A percentile compares a stretch with the other conserved stretches of the same genome.
phyloP scores from a whole-genome alignment of 1,139 yeast species.

The Kodamaea anthophila region DNA sequence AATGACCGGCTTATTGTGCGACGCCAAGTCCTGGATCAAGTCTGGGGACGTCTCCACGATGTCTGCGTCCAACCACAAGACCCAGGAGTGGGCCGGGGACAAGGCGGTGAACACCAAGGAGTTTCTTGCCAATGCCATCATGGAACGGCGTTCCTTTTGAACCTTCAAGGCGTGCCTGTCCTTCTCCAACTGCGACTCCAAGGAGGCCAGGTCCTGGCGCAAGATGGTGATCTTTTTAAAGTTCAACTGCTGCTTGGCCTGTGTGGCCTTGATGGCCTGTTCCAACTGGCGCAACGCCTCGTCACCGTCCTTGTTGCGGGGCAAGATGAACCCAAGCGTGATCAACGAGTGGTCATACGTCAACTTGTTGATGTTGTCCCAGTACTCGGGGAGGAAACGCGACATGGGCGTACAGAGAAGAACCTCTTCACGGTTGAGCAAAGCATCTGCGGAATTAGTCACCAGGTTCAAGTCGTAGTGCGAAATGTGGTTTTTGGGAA shows the following conservation, averaged over 20 bases:
- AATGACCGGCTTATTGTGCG: constrained; percentile 78
- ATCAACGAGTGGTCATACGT: constrained; percentile 79
- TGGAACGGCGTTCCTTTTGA: constrained; percentile 84
- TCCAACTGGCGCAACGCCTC: constrained; percentile 65
- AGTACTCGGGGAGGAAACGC: constrained; percentile 73
- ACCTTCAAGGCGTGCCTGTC: constrained; percentile 66
- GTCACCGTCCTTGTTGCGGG: constrained; percentile 77
- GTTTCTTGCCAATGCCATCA: constrained; percentile 93
- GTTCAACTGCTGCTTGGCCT: constrained; percentile 48
- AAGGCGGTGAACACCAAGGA: constrained; percentile 85
- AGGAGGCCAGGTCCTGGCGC: constrained; percentile 82
- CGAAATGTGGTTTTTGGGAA: constrained; percentile 73
- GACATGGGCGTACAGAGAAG: constrained; percentile 86
- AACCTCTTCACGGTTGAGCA: constrained; percentile 71
- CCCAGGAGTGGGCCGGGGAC: constrained; percentile 89
- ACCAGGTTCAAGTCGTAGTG: constrained; percentile 80
- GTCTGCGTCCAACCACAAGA: constrained; percentile 93
- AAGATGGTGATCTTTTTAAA: constrained; percentile 79
- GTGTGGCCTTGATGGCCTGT: constrained; percentile 54
- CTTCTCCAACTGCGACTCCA: constrained; percentile 64
- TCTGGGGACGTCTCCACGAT: constrained; percentile 81
- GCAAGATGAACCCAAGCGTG: constrained; percentile 87
- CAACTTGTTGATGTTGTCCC: constrained; percentile 72
- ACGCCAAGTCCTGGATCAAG: constrained; percentile 80
- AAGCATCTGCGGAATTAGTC: constrained; percentile 63